These are phyloP conservation scores for Acanthamoeba divionensis DNA, from an alignment of 208 protist species.

Conservation along the genomic window DNA sequence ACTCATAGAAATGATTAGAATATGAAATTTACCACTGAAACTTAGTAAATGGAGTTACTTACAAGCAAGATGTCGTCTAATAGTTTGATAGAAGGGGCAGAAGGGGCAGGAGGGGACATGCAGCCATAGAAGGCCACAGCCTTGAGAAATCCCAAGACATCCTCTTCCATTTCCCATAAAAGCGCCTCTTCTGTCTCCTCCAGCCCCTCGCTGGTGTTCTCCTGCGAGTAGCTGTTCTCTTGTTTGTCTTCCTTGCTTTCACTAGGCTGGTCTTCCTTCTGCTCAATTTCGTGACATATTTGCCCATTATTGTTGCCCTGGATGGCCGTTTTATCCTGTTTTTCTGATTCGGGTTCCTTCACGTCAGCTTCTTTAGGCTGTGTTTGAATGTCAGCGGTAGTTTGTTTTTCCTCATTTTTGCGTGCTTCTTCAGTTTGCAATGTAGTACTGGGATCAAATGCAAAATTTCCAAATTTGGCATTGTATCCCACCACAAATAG, in stretches of 20 bases:
- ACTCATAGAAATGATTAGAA: too few relatives aligned
- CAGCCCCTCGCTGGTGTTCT: not conserved
- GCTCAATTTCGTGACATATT: too few relatives aligned
- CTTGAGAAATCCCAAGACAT: slow-evolving; percentile 27
- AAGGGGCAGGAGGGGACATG: not conserved
- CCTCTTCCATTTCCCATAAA: slow-evolving; percentile 28
- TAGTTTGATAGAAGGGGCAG: not conserved
- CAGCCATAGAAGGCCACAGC: slow-evolving; percentile 4
- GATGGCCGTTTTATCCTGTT: too few relatives aligned
- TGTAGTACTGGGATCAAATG: not conserved
- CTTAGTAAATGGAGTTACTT: not conserved
- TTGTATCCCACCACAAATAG: not conserved
- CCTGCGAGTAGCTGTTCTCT: not conserved
- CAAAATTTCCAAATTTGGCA: not conserved
- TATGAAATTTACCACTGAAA: not conserved
- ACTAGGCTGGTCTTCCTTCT: not conserved
- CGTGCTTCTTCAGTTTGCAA: too few relatives aligned
- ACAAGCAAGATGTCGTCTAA: slow-evolving; percentile 20
- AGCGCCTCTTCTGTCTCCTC: not conserved
- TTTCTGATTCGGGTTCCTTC: too few relatives aligned
- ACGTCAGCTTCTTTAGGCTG: too few relatives aligned
- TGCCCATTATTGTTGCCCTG: too few relatives aligned
- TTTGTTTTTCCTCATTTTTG: too few relatives aligned
- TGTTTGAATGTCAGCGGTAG: too few relatives aligned
- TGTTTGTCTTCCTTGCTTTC: not conserved